A percentile compares a stretch with the other conserved stretches of the same genome.
These are phyloP conservation scores for Quercus phellos DNA, from an alignment of 331 rosid species.

Conservation along the genomic window DNA sequence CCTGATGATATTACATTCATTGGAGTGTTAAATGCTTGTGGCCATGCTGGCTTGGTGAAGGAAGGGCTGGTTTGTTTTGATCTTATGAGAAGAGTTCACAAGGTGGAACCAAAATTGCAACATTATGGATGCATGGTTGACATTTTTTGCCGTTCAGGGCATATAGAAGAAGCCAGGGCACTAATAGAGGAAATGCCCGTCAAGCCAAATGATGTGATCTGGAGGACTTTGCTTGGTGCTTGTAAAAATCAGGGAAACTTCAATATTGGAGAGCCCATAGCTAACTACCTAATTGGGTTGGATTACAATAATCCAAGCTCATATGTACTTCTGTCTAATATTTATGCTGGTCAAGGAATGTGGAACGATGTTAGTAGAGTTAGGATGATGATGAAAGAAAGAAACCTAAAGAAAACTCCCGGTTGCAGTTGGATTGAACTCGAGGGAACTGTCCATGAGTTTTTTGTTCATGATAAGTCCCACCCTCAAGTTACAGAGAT, in stretches of 20 bases:
- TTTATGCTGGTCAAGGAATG: constrained; percentile 56
- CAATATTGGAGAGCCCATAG: constrained; percentile 43
- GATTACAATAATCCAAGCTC: constrained; percentile 48
- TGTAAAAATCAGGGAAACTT: constrained; percentile 47
- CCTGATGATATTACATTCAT: constrained; percentile 73
- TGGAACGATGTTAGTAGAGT: constrained; percentile 54
- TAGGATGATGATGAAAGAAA: constrained; percentile 52
- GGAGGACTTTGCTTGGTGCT: constrained; percentile 67
- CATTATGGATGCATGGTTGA: constrained; percentile 77
- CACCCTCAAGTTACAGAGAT: constrained; percentile 59
- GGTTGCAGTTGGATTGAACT: constrained; percentile 76
- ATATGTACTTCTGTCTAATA: constrained; percentile 61
- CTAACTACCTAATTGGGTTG: constrained; percentile 35
- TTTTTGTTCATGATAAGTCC: constrained; percentile 56
- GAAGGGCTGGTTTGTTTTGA: constrained; percentile 67
- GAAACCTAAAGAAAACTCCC: constrained; percentile 43
- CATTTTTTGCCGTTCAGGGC: constrained; percentile 64
- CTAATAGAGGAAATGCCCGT: constrained; percentile 58
- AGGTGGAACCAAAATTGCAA: constrained; percentile 62
- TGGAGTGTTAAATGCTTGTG: constrained; percentile 61
- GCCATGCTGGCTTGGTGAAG: constrained; percentile 69
- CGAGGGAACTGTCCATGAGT: constrained; percentile 61
- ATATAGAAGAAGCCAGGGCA: constrained; percentile 50
- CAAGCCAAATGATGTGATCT: constrained; percentile 69
- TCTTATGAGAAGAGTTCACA: constrained; percentile 64